Percentiles rank a stretch among this genome's conserved stretches.
Evolutionary conservation across 1,139 yeast species (phyloP).

Genomic region (Groenewaldozyma auringiensis): DNA sequence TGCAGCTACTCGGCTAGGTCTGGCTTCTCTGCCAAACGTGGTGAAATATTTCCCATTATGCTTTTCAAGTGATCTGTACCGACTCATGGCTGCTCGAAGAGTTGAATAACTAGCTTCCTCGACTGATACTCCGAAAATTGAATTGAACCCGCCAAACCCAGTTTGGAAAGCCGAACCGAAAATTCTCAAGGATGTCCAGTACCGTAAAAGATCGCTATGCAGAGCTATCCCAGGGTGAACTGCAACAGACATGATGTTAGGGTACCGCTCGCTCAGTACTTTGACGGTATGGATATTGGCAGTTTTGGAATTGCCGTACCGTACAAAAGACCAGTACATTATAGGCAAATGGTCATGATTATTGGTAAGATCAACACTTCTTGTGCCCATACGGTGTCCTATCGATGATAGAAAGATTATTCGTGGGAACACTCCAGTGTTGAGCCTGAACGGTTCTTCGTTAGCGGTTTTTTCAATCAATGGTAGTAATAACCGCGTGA

Average conservation of each 20-base stretch:
- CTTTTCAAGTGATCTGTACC: constrained; percentile 40
- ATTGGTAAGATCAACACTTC: constrained; percentile 43
- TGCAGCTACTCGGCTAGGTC: constrained; percentile 52
- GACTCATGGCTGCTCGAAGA: constrained; percentile 55
- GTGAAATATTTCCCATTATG: constrained; percentile 66
- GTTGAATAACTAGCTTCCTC: constrained; percentile 69
- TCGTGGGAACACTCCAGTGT: constrained; percentile 35
- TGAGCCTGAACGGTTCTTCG: constrained; percentile 10
- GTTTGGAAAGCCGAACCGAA: constrained; percentile 68
- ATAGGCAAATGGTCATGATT: constrained; percentile 57
- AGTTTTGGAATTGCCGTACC: constrained; percentile 75
- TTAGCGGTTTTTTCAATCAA: constrained; percentile 38
- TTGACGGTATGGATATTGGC: constrained; percentile 72
- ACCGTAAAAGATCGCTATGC: constrained; percentile 66
- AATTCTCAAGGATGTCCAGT: constrained; percentile 71
- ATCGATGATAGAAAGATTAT: constrained; percentile 63
- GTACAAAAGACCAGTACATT: constrained; percentile 63
- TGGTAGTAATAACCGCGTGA: constrained; percentile 57
- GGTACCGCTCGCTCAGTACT: constrained; percentile 57
- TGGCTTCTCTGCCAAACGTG: constrained; percentile 48
- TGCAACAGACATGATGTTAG: constrained; percentile 54
- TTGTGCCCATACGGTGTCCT: constrained; percentile 54
- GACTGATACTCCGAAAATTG: constrained; percentile 58
- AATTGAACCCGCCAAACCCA: constrained; percentile 58
- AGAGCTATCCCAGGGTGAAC: constrained; percentile 85